A percentile compares a stretch with the other conserved stretches of the same genome.
These are phyloP conservation scores for Ichthyophonus hoferi DNA, from an alignment of 208 protist genomes.

Conservation along the genomic window DNA sequence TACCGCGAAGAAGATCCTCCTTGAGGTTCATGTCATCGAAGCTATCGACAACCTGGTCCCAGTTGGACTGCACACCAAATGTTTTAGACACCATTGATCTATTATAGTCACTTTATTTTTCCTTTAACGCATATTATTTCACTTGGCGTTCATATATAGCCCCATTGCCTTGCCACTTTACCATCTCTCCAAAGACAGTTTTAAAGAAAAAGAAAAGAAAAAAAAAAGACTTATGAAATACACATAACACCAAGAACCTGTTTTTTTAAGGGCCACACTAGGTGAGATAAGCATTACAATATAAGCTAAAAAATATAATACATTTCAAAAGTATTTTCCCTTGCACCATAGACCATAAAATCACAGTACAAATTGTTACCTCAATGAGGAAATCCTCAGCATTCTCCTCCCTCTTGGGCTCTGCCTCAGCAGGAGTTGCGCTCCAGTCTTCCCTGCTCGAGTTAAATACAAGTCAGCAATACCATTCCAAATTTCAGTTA, in stretches of 20 bases:
- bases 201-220: neutral
- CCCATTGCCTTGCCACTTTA: too few relatives aligned
- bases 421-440: neutral
- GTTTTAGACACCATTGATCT: too few relatives aligned
- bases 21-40: constrained; percentile 97
- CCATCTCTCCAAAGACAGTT: too few relatives aligned
- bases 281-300: neutral
- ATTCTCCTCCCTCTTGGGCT: neutral
- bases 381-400: neutral
- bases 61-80: constrained; percentile 15
- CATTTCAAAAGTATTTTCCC: neutral
- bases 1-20: constrained; percentile 88
- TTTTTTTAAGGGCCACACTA: neutral
- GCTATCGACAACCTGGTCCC: constrained; percentile 68
- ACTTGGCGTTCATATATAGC: too few relatives aligned
- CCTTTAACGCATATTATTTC: too few relatives aligned
- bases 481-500: too few relatives aligned
- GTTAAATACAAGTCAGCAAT: too few relatives aligned
- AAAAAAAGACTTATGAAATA: neutral
- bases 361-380: neutral
- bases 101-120: too few relatives aligned
- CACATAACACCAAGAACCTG: neutral
- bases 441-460: neutral
- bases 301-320: neutral
- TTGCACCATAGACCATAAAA: neutral